These are phyloP conservation scores for Crithidia bombi DNA, from an alignment of 208 protist genomes.

Conservation along the genomic window DNA sequence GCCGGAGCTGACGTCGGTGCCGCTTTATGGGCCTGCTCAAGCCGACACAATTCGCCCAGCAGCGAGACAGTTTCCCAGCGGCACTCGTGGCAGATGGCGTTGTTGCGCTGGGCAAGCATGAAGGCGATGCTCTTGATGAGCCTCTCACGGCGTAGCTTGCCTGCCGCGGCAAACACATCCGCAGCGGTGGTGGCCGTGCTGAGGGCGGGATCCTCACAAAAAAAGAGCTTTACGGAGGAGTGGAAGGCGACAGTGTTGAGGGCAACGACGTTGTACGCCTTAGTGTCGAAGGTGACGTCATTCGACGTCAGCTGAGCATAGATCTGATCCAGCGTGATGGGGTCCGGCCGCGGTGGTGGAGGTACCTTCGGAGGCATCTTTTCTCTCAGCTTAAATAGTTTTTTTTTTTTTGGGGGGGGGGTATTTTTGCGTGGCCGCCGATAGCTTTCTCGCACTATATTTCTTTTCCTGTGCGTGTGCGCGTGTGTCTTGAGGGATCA, in stretches of 20 bases:
- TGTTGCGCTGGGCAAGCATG: conserved; percentile 77
- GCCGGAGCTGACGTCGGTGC: conserved; percentile 33
- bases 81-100: conserved; percentile 68
- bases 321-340: conserved; percentile 84
- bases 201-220: conserved; percentile 54
- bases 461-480: no score
- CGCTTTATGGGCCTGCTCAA: conserved; percentile 46
- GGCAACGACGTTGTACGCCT: conserved; percentile 80
- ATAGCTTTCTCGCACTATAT: no score
- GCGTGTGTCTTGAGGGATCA: no score
- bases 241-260: conserved; percentile 85
- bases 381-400: neutral
- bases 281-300: conserved; percentile 45
- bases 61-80: conserved; percentile 84
- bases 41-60: conserved; percentile 79
- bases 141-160: conserved; percentile 46
- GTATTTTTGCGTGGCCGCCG: neutral
- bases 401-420: neutral
- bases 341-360: conserved; percentile 78
- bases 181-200: neutral
- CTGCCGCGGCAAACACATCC: conserved; percentile 5
- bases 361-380: conserved; percentile 47
- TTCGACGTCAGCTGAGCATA: conserved; percentile 57
- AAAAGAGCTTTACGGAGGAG: conserved; percentile 80
- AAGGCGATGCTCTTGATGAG: conserved; percentile 70